phyloP scores from a whole-genome alignment of 1,284 basidiomycete genomes.

The Microbotryum silenes-acaulis region DNA sequence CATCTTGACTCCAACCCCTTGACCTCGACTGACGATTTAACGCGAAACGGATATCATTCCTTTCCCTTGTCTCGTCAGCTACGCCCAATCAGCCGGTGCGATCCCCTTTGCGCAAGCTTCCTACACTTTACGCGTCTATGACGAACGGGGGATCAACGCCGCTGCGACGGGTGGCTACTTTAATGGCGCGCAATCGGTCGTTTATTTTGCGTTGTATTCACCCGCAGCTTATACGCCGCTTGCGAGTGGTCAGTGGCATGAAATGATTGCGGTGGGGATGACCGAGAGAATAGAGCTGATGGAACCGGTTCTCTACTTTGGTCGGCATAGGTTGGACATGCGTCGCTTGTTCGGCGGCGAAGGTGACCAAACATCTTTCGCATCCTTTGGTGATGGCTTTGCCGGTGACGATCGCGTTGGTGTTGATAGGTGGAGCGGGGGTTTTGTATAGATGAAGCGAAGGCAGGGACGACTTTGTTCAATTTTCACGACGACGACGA shows the following conservation, averaged over 20 bases:
- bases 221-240: conserved; percentile 68
- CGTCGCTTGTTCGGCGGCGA: conserved; percentile 23
- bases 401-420: conserved; percentile 22
- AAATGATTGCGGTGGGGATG: neutral
- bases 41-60: too few relatives aligned
- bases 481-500: too few relatives aligned
- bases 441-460: conserved; percentile 17
- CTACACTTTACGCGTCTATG: conserved; percentile 72
- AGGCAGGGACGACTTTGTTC: too few relatives aligned
- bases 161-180: conserved; percentile 58
- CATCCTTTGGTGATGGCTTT: conserved; percentile 23
- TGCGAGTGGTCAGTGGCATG: conserved; percentile 49
- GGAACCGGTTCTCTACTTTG: neutral
- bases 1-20: too few relatives aligned
- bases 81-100: conserved; percentile 58
- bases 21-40: too few relatives aligned
- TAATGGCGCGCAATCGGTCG: conserved; percentile 54
- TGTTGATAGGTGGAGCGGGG: conserved; percentile 29
- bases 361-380: conserved; percentile 4
- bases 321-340: conserved; percentile 23
- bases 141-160: conserved; percentile 61
- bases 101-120: conserved; percentile 62
- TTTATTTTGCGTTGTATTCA: conserved; percentile 77
- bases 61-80: conserved; percentile 37
- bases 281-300: too few relatives aligned